Evolutionary conservation across 2,329 filamentous ascomycete species (phyloP).

Genomic region (Fusarium compactum): DNA sequence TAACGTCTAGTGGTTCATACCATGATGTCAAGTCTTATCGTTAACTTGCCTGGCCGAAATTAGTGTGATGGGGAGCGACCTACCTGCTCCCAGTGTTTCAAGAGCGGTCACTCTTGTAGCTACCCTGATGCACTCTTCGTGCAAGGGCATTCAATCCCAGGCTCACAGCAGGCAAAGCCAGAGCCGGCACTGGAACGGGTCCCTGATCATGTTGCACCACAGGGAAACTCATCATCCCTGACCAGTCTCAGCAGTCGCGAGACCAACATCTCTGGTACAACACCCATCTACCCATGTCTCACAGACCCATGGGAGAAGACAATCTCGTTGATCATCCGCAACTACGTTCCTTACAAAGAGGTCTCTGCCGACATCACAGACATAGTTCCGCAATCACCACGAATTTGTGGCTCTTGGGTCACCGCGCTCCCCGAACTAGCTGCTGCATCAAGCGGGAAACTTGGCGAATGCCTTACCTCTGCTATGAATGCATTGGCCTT

Average conservation of each 20-base stretch:
- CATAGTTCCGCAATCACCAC: neutral
- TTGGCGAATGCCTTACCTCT: neutral
- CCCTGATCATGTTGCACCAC: neutral
- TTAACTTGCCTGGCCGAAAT: neutral
- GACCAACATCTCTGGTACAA: neutral
- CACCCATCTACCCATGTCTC: neutral
- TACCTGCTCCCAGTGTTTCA: neutral
- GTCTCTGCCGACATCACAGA: neutral
- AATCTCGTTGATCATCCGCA: neutral
- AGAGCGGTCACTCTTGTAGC: neutral
- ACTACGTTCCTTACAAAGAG: neutral
- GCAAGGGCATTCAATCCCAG: neutral
- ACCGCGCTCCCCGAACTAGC: neutral
- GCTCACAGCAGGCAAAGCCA: neutral
- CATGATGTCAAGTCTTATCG: fast-evolving
- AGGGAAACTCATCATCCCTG: neutral
- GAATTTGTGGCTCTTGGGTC: neutral
- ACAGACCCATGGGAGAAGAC: neutral
- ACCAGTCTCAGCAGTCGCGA: neutral
- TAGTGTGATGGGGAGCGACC: neutral
- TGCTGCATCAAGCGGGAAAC: neutral
- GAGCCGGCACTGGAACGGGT: too few species aligned
- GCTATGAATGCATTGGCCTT: neutral
- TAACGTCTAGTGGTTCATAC: neutral
- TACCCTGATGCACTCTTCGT: neutral